Percentiles rank a stretch among this genome's conserved stretches.
Conservation (phyloP, 306 rosid species). For the Corylus americana region DNA sequence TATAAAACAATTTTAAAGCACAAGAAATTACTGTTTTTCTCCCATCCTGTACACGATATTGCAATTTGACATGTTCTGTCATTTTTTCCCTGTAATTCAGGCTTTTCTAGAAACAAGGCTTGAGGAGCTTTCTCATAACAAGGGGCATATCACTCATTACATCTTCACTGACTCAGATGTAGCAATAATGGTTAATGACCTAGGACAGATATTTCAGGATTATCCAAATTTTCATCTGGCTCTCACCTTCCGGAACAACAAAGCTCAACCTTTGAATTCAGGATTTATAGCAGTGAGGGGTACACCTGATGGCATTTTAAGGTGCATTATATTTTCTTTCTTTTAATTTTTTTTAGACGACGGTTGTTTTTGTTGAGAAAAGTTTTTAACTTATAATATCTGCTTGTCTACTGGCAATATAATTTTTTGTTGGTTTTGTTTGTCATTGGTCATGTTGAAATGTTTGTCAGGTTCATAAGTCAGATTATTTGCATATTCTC, state of each 20-base stretch:
- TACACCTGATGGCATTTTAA: constrained; percentile 68
- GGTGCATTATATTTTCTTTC: constrained; percentile 34
- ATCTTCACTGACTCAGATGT: constrained; percentile 92
- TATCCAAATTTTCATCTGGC: constrained; percentile 73
- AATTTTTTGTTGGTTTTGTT: constrained; percentile 13
- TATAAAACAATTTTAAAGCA: not conserved
- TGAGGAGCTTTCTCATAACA: constrained; percentile 50
- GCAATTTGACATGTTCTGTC: not conserved
- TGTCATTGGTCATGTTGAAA: constrained; percentile 23
- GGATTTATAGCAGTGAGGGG: constrained; percentile 97
- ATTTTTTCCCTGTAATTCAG: constrained; percentile 45
- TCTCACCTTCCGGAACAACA: constrained; percentile 89
- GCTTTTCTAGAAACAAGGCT: constrained; percentile 65
- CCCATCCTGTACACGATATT: not conserved
- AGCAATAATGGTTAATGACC: constrained; percentile 68
- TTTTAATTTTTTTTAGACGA: not conserved
- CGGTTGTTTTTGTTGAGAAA: constrained; percentile 17
- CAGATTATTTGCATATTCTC: not conserved
- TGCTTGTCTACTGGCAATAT: constrained; percentile 21
- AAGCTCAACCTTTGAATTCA: constrained; percentile 88
- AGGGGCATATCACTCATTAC: constrained; percentile 50
- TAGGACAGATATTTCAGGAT: constrained; percentile 62
- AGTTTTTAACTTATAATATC: constrained; percentile 18
- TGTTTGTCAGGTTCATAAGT: not conserved
- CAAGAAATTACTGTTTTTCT: not conserved